phyloP scores from a whole-genome alignment of 129 eudicot species.

The Centrapalus pauciflorus region DNA sequence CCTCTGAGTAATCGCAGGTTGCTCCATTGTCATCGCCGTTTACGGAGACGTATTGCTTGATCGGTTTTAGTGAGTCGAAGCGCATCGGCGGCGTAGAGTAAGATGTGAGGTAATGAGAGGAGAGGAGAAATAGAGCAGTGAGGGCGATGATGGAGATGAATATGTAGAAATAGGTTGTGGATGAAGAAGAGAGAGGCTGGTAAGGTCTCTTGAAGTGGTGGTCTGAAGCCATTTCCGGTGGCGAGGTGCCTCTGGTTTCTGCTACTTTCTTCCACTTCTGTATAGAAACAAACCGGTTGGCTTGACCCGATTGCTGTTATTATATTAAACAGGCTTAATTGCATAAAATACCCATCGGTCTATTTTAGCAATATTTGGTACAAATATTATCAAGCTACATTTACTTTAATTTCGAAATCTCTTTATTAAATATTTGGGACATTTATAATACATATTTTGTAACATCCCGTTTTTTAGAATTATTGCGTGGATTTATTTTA shows the following conservation, averaged over 20 bases:
- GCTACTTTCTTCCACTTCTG: too few relatives aligned
- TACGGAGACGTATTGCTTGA: background rate
- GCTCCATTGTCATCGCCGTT: background rate
- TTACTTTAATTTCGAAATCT: too few relatives aligned
- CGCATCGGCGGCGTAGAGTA: constrained; percentile 4
- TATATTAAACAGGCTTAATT: too few relatives aligned
- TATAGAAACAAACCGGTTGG: too few relatives aligned
- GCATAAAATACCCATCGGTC: too few relatives aligned
- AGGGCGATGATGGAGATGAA: constrained; percentile 48
- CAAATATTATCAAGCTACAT: too few relatives aligned
- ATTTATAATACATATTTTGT: too few relatives aligned
- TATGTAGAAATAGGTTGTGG: constrained; percentile 36
- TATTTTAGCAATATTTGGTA: too few relatives aligned
- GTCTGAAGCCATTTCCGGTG: constrained; percentile 48
- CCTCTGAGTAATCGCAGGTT: constrained; percentile 65
- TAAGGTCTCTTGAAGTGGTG: constrained; percentile 37
- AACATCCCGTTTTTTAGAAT: too few relatives aligned
- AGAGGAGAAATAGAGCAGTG: constrained; percentile 41
- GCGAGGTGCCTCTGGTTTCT: background rate
- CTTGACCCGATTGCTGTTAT: too few relatives aligned
- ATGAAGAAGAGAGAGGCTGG: constrained; percentile 17
- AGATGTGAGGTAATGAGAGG: constrained; percentile 46
- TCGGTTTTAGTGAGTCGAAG: background rate
- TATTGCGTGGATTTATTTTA: too few relatives aligned
- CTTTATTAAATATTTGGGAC: too few relatives aligned